Evolutionary conservation across 1,139 yeast genomes (phyloP).

Genomic region (Sugiyamaella pinicola): DNA sequence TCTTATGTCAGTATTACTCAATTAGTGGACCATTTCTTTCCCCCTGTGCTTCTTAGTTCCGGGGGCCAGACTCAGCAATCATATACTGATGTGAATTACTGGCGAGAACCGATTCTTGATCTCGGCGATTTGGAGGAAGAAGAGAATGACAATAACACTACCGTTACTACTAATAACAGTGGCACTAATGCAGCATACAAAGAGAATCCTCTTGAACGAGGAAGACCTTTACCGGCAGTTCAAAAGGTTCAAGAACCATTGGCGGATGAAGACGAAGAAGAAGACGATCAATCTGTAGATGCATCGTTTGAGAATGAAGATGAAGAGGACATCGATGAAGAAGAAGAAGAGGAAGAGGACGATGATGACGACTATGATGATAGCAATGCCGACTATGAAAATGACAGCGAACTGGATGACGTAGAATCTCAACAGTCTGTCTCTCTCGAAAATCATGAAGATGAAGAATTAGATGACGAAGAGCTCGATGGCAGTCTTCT

Average conservation of each 20-base stretch:
- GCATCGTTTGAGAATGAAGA: slow-evolving; percentile 27
- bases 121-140: slow-evolving; percentile 56
- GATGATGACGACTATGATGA: slow-evolving; percentile 39
- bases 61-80: slow-evolving; percentile 47
- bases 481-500: neutral
- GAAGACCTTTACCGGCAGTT: slow-evolving; percentile 17
- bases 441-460: slow-evolving; percentile 30
- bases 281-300: slow-evolving; percentile 23
- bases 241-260: slow-evolving; percentile 16
- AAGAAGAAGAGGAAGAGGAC: slow-evolving; percentile 31
- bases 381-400: slow-evolving; percentile 42
- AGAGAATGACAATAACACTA: slow-evolving; percentile 27
- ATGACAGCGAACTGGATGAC: slow-evolving; percentile 41
- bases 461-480: slow-evolving; percentile 36
- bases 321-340: slow-evolving; percentile 30
- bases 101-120: slow-evolving; percentile 82
- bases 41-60: slow-evolving; percentile 53
- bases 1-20: slow-evolving; percentile 90
- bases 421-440: too few relatives aligned
- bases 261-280: slow-evolving; percentile 32
- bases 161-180: neutral
- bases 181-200: slow-evolving; percentile 18
- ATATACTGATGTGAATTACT: slow-evolving; percentile 83
- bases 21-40: slow-evolving; percentile 95
- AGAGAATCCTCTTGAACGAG: slow-evolving; percentile 14